Base-by-base conservation (phyloP, 2,329 filamentous ascomycete genomes). In the Tolypocladium endophyticum region DNA sequence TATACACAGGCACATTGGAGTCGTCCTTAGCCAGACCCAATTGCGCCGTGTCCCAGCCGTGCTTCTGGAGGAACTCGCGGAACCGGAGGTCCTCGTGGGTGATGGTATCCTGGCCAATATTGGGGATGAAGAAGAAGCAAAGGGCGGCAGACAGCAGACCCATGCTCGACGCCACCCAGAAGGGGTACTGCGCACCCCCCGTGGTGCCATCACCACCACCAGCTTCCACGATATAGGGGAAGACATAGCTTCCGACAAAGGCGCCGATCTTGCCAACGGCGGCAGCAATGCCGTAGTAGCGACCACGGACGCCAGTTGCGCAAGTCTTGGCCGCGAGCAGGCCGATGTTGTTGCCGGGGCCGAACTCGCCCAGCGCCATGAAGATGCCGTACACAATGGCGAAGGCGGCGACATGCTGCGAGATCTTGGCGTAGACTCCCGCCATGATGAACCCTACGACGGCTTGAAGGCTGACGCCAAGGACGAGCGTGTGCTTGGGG, bases 271-370 rank as follows among this genome's bases (percentile, higher is more conserved):
- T 92, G 62, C 89, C 89, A 2, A 85, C 68, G 0, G 88, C 88
- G 0, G 89, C 88, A 0, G 88, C 88, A 53, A 90, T 81, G 6
- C 87, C 85, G 65, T 88, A 87, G 73, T 87, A 88, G 52, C 78
- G 79, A 2, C 92, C 92, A 45, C 92, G 83, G n/a, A 97, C 87
- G 23, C 89, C 88, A 5, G 92, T 96, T 0, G 92, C 90, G 67
- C 87, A 92, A 2, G 90, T 92, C 78, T 96, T 96, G 55, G 89
- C 88, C 0, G 92, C 92, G 36, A 95, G 73, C 0, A 96, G 81
- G 3, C 92, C 92, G 65, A 96, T 96, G 72, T 96, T 96, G 77
- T 96, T 89, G 16, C 92, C 92, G 0, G 92, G 91, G 0, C 92
- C 92, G 47, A 95, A 75, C 72, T 76, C 73, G 55, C 74, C 73